phyloP scores from a whole-genome alignment of 305 asterid species.

The Fraxinus angustifolia region DNA sequence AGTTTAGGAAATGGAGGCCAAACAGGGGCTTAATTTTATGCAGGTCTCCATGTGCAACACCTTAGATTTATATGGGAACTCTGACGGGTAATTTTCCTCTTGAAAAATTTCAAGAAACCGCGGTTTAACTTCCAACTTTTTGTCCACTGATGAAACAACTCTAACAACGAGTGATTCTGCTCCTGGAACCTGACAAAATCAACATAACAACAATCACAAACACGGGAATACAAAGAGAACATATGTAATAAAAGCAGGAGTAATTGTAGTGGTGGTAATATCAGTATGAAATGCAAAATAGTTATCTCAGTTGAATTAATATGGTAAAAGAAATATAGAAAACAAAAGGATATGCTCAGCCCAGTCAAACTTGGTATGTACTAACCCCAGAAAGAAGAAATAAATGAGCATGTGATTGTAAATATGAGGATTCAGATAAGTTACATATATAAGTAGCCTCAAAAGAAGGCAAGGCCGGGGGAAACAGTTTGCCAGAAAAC shows the following conservation, averaged over 20 bases:
- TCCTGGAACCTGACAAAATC: conserved; percentile 74
- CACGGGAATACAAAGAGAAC: not conserved
- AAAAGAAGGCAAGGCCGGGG: not conserved
- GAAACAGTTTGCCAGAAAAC: not conserved
- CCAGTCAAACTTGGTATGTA: not conserved
- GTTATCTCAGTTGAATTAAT: not conserved
- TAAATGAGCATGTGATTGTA: not conserved
- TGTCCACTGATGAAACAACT: conserved; percentile 96
- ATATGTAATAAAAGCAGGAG: not conserved
- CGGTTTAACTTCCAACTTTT: conserved; percentile 87
- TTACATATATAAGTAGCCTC: not conserved
- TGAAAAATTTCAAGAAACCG: conserved; percentile 81
- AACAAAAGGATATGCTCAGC: not conserved
- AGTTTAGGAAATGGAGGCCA: not conserved
- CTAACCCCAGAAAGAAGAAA: not conserved
- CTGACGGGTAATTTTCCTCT: conserved; percentile 81
- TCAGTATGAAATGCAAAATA: not conserved
- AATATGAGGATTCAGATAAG: not conserved
- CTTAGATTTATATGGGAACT: conserved; percentile 91
- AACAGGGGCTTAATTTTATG: not conserved
- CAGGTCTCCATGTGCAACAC: conserved; percentile 30
- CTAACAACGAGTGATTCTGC: conserved; percentile 92
- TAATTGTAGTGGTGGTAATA: not conserved
- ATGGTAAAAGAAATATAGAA: not conserved
- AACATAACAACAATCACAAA: not conserved